Conservation (phyloP, 2,329 filamentous ascomycete species). For the Botrytis byssoidea region DNA sequence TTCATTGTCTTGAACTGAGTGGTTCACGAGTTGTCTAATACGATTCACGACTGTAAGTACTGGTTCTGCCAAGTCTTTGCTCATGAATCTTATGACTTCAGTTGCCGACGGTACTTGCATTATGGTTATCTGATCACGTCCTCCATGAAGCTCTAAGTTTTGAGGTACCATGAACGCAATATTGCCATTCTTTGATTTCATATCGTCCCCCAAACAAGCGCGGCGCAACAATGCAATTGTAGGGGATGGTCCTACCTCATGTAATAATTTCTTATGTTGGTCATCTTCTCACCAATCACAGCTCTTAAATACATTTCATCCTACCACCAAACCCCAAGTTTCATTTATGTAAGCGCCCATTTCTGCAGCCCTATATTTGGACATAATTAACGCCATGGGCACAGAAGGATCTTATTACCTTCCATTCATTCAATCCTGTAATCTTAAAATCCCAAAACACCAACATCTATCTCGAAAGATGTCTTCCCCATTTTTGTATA, state of each 20-base stretch:
- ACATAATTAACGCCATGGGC: background rate
- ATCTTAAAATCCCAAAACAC: conserved; percentile 13
- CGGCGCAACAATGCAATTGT: background rate
- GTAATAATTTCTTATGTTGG: background rate
- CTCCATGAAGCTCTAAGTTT: background rate
- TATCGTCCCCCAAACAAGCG: background rate
- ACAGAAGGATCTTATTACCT: conserved; percentile 1
- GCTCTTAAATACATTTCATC: background rate
- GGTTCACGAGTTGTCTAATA: background rate
- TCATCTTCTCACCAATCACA: background rate
- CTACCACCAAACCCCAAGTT: background rate
- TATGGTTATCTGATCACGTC: background rate
- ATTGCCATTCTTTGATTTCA: too few species aligned
- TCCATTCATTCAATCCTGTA: conserved; percentile 14
- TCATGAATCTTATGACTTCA: background rate
- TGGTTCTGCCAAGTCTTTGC: background rate
- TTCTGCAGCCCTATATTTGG: conserved; percentile 12
- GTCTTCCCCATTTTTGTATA: conserved; percentile 11
- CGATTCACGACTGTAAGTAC: background rate
- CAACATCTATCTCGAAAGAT: background rate
- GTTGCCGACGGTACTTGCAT: background rate
- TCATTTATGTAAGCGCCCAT: conserved; percentile 16
- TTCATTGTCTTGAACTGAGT: background rate
- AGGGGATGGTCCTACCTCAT: background rate
- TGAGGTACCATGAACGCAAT: background rate